A percentile compares a stretch with the other conserved stretches of the same genome.
phyloP scores from a whole-genome alignment of 2,329 filamentous ascomycete species.

The Decorospora gaudefroyi region DNA sequence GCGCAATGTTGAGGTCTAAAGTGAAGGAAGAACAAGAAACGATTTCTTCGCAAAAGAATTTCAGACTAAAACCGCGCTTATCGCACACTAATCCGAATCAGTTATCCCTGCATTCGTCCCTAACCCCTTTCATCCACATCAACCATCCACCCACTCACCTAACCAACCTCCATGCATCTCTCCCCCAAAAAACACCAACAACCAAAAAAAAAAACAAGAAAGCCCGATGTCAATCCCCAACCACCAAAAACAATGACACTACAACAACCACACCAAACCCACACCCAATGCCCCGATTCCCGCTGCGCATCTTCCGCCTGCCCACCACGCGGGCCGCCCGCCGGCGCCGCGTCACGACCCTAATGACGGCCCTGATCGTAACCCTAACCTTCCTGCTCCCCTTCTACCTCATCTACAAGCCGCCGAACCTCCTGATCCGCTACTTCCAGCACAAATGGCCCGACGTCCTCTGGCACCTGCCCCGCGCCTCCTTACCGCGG shows the following conservation, averaged over 20 bases:
- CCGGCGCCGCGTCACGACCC: constrained; percentile 45
- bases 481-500: constrained; percentile 41
- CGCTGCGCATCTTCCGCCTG: constrained; percentile 43
- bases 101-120: constrained; percentile 9
- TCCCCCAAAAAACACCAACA: too few species aligned
- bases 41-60: too few species aligned
- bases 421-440: constrained; percentile 70
- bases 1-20: too few species aligned
- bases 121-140: constrained; percentile 13
- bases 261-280: background rate
- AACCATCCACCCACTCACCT: constrained; percentile 1
- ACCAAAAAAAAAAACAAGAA: too few species aligned
- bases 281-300: constrained; percentile 32
- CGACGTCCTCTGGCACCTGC: constrained; percentile 76
- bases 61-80: constrained; percentile 7
- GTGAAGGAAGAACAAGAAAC: too few species aligned
- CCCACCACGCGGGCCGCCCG: constrained; percentile 46
- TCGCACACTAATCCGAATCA: constrained; percentile 12
- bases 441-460: constrained; percentile 74
- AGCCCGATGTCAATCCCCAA: too few species aligned
- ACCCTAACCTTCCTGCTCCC: constrained; percentile 40
- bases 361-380: constrained; percentile 40
- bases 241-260: background rate
- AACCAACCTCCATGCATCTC: background rate
- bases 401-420: constrained; percentile 77